Percentiles rank a stretch among this genome's conserved stretches.
phyloP scores from a whole-genome alignment of 2,329 filamentous ascomycete genomes.

The Tolypocladium endophyticum region DNA sequence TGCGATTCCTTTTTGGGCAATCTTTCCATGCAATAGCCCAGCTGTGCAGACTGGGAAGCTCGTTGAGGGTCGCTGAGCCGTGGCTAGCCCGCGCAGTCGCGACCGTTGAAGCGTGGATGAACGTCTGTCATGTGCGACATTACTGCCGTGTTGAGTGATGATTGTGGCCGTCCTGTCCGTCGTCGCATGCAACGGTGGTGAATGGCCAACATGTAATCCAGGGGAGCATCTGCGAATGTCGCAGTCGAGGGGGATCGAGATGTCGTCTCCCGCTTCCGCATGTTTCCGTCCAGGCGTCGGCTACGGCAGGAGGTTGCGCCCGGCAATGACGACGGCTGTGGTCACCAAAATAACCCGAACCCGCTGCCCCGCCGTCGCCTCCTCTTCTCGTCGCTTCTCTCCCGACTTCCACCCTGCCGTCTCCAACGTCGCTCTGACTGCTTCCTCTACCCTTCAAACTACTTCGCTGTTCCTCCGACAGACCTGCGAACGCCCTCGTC shows the following conservation, averaged over 20 bases:
- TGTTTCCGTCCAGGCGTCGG: constrained; percentile 20
- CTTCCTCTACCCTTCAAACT: not conserved
- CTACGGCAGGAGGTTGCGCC: constrained; percentile 16
- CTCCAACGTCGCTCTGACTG: not conserved
- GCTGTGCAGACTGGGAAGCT: not conserved
- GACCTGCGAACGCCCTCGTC: not conserved
- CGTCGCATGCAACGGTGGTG: not conserved
- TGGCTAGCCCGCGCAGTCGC: not conserved
- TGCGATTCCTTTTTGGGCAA: not conserved
- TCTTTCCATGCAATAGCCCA: not conserved
- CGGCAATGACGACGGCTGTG: constrained; percentile 14
- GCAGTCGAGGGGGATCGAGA: not conserved
- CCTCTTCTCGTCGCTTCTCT: not conserved
- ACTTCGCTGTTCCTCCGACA: not conserved
- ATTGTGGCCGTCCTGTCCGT: not conserved
- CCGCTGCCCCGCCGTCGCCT: not conserved
- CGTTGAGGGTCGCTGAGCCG: not conserved
- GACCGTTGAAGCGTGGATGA: no score
- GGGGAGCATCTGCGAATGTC: not conserved
- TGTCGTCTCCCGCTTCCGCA: constrained; percentile 14
- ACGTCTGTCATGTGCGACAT: no score
- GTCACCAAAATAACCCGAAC: not conserved
- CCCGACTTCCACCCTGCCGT: not conserved
- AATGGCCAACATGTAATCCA: not conserved
- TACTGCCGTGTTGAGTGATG: not conserved